Evolutionary conservation across 2,329 filamentous ascomycete species (phyloP).

Genomic region (Arthrobotrys sinensis): DNA sequence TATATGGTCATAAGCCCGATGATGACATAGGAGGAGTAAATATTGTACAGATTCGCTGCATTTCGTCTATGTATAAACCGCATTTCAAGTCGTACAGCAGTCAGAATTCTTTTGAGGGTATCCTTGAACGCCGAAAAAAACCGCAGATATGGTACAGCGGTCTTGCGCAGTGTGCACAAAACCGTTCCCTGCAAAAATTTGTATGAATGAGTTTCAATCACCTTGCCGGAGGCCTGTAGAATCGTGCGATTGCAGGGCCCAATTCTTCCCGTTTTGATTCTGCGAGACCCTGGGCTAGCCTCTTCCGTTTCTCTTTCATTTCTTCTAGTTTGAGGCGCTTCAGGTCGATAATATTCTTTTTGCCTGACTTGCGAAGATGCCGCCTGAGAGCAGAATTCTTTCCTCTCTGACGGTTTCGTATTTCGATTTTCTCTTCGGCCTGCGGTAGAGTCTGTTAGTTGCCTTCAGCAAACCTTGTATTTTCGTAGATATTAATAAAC

Average conservation of each 20-base stretch:
- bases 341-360: conserved; percentile 96
- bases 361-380: conserved; percentile 90
- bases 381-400: conserved; percentile 91
- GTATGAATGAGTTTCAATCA: conserved; percentile 8
- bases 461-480: background rate
- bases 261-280: conserved; percentile 77
- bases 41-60: conserved; percentile 52
- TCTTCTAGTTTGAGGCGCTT: conserved; percentile 89
- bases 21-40: conserved; percentile 5
- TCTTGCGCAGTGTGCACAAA: conserved; percentile 4
- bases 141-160: conserved; percentile 50
- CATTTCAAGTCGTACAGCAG: conserved; percentile 23
- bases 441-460: conserved; percentile 67
- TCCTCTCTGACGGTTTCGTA: conserved; percentile 79
- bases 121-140: conserved; percentile 59
- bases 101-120: conserved; percentile 51
- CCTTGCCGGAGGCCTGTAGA: conserved; percentile 73
- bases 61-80: conserved; percentile 35
- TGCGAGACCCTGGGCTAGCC: conserved; percentile 73
- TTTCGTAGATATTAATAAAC: background rate
- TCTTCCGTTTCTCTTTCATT: conserved; percentile 80
- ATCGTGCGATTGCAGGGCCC: conserved; percentile 87
- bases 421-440: conserved; percentile 76
- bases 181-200: conserved; percentile 8
- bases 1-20: background rate